phyloP scores from a whole-genome alignment of 225 moss, liverwort and hornwort genomes.

The Pleurozium schreberi region DNA sequence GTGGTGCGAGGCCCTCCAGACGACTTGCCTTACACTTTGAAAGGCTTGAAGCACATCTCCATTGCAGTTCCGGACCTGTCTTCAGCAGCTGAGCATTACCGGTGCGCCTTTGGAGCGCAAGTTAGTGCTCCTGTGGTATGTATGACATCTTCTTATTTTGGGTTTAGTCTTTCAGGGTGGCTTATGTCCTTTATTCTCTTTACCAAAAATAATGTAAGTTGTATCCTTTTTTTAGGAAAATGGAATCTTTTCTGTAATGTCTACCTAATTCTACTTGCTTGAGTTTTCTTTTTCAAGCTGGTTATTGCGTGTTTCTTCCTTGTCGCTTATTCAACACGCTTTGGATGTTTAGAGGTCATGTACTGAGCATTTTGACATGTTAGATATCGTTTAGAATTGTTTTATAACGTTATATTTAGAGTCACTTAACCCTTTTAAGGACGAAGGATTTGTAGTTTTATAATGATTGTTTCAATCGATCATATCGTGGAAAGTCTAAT shows the following conservation, averaged over 20 bases:
- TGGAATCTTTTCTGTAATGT: not conserved
- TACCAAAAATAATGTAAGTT: not conserved
- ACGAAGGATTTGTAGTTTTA: not conserved
- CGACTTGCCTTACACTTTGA: constrained; percentile 58
- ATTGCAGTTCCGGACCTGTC: constrained; percentile 71
- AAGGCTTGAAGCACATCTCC: constrained; percentile 76
- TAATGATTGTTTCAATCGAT: not conserved
- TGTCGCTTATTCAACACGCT: not conserved
- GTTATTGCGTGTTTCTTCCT: not conserved
- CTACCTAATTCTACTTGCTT: not conserved
- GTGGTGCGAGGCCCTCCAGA: constrained; percentile 49
- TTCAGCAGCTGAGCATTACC: constrained; percentile 66
- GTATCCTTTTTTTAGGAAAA: not conserved
- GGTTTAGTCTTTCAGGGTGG: not conserved
- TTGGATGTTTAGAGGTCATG: not conserved
- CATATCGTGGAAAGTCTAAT: not conserved
- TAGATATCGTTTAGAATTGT: not conserved
- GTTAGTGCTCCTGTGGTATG: constrained; percentile 69
- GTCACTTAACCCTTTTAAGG: not conserved
- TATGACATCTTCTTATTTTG: not conserved
- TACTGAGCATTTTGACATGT: not conserved
- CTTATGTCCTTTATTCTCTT: not conserved
- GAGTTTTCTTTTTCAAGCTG: not conserved
- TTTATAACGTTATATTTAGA: not conserved
- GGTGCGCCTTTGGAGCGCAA: constrained; percentile 71